Conservation (phyloP, 2,329 filamentous ascomycete genomes). For the Trichophyton verrucosum region DNA sequence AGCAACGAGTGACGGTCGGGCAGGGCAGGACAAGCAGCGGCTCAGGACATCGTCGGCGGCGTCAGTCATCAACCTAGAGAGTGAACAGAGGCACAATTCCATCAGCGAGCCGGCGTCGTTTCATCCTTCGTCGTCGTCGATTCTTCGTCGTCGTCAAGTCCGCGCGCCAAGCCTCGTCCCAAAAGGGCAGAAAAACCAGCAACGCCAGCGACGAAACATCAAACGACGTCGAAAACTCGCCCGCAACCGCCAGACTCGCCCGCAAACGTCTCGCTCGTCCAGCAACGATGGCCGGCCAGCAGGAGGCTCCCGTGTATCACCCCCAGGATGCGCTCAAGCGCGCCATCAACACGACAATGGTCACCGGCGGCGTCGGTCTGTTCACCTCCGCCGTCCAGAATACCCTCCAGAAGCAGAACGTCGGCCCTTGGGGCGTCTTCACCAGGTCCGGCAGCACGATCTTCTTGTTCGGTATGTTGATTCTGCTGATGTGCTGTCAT, state of each 20-base stretch:
- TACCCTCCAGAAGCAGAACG: constrained; percentile 68
- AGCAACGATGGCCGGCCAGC: constrained; percentile 35
- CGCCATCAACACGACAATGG: constrained; percentile 50
- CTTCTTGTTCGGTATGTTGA: constrained; percentile 48
- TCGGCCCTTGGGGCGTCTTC: constrained; percentile 69
- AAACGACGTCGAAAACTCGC: not conserved
- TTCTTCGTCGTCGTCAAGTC: not conserved
- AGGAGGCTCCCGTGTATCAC: constrained; percentile 47
- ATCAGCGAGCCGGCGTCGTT: not conserved
- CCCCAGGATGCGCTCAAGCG: constrained; percentile 62
- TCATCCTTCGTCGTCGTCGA: not conserved
- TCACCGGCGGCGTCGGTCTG: constrained; percentile 56
- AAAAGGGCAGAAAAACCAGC: no score
- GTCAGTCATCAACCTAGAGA: no score
- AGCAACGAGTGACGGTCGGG: not conserved
- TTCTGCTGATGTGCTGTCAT: not conserved
- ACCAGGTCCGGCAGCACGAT: constrained; percentile 66
- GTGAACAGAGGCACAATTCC: no score
- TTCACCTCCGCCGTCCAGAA: constrained; percentile 72
- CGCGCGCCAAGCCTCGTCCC: no score
- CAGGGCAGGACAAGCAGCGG: no score
- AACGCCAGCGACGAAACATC: not conserved
- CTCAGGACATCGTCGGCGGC: no score
- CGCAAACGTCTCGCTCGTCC: not conserved
- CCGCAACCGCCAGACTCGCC: not conserved